Percentiles rank a stretch among this genome's conserved stretches.
Conservation (phyloP, 768 basidiomycete genomes). For the Epithele typhae region DNA sequence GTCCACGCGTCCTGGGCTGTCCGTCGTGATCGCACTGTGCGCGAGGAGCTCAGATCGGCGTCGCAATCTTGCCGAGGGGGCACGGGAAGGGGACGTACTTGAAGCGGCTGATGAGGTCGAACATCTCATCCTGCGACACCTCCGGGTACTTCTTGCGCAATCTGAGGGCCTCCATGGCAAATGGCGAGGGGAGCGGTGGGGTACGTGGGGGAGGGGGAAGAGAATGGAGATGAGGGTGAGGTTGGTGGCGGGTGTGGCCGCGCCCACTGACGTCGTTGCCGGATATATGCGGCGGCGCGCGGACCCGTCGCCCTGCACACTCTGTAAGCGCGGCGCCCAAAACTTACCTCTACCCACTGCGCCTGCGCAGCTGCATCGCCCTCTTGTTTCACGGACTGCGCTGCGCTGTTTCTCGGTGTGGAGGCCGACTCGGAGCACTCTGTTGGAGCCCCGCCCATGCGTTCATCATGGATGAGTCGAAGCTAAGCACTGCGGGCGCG, state of each 20-base stretch:
- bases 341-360: slow-evolving; percentile 1
- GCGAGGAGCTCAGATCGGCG: not conserved
- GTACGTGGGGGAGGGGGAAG: slow-evolving; percentile 5
- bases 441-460: too few relatives aligned
- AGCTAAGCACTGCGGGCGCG: too few relatives aligned
- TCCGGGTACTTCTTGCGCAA: slow-evolving; percentile 92
- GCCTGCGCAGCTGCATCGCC: slow-evolving; percentile 8
- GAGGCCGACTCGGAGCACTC: too few relatives aligned
- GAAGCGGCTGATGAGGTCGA: slow-evolving; percentile 91
- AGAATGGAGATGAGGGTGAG: too few relatives aligned
- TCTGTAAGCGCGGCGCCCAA: not conserved
- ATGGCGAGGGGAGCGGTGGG: not conserved
- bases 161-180: slow-evolving; percentile 73
- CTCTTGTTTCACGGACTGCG: not conserved
- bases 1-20: slow-evolving; percentile 78
- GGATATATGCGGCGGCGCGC: slow-evolving; percentile 10
- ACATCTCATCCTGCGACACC: slow-evolving; percentile 90
- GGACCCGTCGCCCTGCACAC: too few relatives aligned
- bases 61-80: not conserved
- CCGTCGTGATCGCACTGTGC: slow-evolving; percentile 67
- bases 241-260: not conserved
- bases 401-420: slow-evolving; percentile 6
- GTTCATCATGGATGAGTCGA: too few relatives aligned
- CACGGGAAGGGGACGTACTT: slow-evolving; percentile 57
- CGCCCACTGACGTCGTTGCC: slow-evolving; percentile 18